Evolutionary conservation across 139 green algal genomes (phyloP).

Genomic region (Ulvella scutata): DNA sequence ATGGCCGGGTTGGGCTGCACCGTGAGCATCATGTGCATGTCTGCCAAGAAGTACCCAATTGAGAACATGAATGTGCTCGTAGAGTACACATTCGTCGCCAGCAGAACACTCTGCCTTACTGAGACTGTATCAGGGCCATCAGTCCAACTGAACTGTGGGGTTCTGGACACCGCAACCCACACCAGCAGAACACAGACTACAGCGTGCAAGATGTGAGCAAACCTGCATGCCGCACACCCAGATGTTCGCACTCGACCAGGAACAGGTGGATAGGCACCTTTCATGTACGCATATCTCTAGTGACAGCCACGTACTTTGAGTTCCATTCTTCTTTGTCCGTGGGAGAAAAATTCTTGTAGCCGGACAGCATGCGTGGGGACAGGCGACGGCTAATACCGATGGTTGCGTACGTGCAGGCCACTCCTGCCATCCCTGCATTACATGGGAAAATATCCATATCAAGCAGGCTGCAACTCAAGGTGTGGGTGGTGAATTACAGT

Average conservation of each 20-base stretch:
- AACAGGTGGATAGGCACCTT: not conserved
- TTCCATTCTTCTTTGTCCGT: not conserved
- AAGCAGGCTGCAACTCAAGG: not conserved
- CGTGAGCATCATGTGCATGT: not conserved
- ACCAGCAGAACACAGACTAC: not conserved
- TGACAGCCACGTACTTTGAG: not conserved
- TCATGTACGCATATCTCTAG: not conserved
- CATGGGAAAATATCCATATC: not conserved
- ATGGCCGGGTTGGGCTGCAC: not conserved
- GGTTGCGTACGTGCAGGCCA: not conserved
- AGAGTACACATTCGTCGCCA: not conserved
- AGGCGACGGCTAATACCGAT: not conserved
- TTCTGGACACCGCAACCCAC: not conserved
- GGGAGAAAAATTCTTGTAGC: not conserved
- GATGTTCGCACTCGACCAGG: not conserved
- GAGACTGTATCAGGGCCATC: not conserved
- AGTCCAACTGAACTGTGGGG: not conserved
- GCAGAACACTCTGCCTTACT: not conserved
- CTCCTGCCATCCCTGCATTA: not conserved
- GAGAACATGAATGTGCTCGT: not conserved
- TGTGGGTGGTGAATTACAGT: not conserved
- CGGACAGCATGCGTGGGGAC: not conserved
- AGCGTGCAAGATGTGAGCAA: not conserved
- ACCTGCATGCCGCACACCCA: not conserved
- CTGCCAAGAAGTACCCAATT: not conserved